These are phyloP conservation scores for Phaeosphaeria sp. DNA, from an alignment of 2,329 filamentous ascomycete genomes.

Conservation along the genomic window DNA sequence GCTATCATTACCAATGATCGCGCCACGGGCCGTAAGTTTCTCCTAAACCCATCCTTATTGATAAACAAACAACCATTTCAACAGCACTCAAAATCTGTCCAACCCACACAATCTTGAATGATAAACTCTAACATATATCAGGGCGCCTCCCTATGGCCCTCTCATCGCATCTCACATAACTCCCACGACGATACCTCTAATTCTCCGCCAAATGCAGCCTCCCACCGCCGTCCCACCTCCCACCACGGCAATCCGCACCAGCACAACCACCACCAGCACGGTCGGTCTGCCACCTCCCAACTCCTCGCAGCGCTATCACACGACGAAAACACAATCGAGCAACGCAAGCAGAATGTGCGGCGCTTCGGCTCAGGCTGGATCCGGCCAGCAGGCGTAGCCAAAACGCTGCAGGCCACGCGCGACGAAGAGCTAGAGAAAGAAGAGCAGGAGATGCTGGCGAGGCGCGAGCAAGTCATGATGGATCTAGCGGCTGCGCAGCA, in stretches of 20 bases:
- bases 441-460: slow-evolving; percentile 78
- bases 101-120: not conserved
- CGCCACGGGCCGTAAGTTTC: slow-evolving; percentile 21
- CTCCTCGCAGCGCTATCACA: slow-evolving; percentile 72
- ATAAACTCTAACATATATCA: slow-evolving; percentile 15
- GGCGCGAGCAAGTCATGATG: slow-evolving; percentile 72
- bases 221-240: slow-evolving; percentile 25
- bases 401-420: slow-evolving; percentile 87
- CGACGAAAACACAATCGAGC: slow-evolving; percentile 78
- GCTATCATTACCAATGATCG: slow-evolving; percentile 26
- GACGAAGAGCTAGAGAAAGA: slow-evolving; percentile 90
- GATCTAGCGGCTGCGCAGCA: slow-evolving; percentile 71
- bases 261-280: slow-evolving; percentile 17
- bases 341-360: slow-evolving; percentile 80
- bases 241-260: slow-evolving; percentile 22
- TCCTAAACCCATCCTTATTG: not conserved
- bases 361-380: slow-evolving; percentile 92
- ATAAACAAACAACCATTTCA: slow-evolving; percentile 7
- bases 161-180: slow-evolving; percentile 25
- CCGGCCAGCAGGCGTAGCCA: slow-evolving; percentile 82
- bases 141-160: slow-evolving; percentile 43
- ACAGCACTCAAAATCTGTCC: not conserved
- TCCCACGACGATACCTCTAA: slow-evolving; percentile 24
- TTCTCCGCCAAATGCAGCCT: slow-evolving; percentile 26
- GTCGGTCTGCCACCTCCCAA: slow-evolving; percentile 59